These are phyloP conservation scores for Neolecta irregularis DNA, from an alignment of 1,139 yeast genomes.

Conservation along the genomic window DNA sequence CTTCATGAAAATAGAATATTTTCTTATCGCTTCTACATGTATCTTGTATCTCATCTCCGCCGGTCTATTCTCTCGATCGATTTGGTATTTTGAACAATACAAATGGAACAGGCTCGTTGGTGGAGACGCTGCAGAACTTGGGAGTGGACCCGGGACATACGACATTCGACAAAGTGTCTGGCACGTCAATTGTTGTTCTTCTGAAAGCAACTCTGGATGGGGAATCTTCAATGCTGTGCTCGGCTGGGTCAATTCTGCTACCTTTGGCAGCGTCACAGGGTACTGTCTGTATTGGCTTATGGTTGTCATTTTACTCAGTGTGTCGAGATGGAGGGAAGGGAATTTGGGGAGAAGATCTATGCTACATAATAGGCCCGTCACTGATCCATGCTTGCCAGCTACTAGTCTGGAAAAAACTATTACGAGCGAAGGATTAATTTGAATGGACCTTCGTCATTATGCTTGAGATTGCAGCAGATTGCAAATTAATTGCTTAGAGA, in stretches of 20 bases:
- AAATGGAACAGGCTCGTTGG: conserved; percentile 55
- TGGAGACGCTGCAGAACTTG: conserved; percentile 75
- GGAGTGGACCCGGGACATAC: conserved; percentile 89
- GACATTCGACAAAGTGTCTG: conserved; percentile 66
- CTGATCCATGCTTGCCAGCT: no score
- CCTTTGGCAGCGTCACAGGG: conserved; percentile 75
- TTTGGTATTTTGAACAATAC: conserved; percentile 78
- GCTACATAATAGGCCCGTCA: no score
- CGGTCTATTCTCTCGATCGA: conserved; percentile 76
- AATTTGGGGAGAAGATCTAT: no score
- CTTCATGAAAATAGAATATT: conserved; percentile 58
- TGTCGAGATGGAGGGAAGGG: conserved; percentile 21
- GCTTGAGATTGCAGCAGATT: no score
- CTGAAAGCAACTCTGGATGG: conserved; percentile 83
- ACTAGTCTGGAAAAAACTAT: no score
- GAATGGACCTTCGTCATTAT: no score
- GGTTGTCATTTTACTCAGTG: conserved; percentile 38
- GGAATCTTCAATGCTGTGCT: conserved; percentile 77
- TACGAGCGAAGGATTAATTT: no score
- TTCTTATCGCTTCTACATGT: conserved; percentile 70
- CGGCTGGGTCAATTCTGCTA: conserved; percentile 94
- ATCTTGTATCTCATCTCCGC: conserved; percentile 77
- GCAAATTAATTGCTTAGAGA: no score
- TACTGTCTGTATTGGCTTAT: conserved; percentile 64
- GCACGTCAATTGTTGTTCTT: conserved; percentile 97